Evolutionary conservation across 2,329 filamentous ascomycete genomes (phyloP).

Genomic region (Pyrenophora tritici-repentis): DNA sequence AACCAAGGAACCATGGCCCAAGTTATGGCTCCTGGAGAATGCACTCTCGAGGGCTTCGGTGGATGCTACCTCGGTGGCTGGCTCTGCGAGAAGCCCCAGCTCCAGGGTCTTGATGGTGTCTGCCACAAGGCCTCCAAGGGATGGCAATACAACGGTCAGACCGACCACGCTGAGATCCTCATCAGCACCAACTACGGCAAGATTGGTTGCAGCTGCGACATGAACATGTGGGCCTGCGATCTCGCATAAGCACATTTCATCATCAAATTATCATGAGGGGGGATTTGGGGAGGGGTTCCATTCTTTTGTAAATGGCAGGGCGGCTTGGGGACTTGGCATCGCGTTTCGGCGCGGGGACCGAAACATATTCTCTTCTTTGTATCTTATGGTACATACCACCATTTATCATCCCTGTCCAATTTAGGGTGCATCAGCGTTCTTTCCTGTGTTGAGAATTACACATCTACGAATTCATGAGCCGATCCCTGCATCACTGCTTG

Average conservation of each 20-base stretch:
- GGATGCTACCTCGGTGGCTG: conserved; percentile 42
- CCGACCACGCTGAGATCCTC: conserved; percentile 42
- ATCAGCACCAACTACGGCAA: conserved; percentile 30
- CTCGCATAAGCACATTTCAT: conserved; percentile 26
- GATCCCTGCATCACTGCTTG: conserved; percentile 1
- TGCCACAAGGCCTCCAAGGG: conserved; percentile 32
- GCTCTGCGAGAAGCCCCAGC: conserved; percentile 41
- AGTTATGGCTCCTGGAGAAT: conserved; percentile 35
- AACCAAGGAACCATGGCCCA: conserved; percentile 36
- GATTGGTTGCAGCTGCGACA: conserved; percentile 34
- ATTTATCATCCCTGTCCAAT: conserved; percentile 13
- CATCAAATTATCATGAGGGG: background rate
- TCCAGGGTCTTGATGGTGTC: conserved; percentile 32
- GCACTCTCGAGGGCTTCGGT: conserved; percentile 27
- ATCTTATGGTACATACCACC: conserved; percentile 20
- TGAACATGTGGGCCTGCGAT: conserved; percentile 42
- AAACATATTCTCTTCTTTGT: conserved; percentile 22
- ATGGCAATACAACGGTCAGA: conserved; percentile 38
- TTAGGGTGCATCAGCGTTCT: conserved; percentile 8
- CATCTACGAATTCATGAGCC: conserved; percentile 16
- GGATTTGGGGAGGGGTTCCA: background rate
- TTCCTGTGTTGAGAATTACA: conserved; percentile 13
- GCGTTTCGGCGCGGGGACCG: conserved; percentile 16
- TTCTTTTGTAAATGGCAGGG: conserved; percentile 15
- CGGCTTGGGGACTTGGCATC: conserved; percentile 18